Conservation (phyloP, 2,329 filamentous ascomycete genomes). For the Pyrenophora teres region DNA sequence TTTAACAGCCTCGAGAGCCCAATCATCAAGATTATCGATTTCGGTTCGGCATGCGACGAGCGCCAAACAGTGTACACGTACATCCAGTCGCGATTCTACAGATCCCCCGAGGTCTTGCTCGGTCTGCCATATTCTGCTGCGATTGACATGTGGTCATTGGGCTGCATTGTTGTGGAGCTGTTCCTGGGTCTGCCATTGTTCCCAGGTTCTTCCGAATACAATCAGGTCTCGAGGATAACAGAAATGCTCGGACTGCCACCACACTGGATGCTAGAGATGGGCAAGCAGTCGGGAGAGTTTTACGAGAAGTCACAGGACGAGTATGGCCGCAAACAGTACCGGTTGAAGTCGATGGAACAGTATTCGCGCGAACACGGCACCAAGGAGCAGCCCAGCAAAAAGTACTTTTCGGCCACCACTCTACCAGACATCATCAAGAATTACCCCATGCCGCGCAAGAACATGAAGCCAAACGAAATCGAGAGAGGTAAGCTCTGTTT, state of each 20-base stretch:
- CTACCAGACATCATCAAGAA: conserved; percentile 96
- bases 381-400: conserved; percentile 99
- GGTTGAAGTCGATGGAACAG: conserved; percentile 96
- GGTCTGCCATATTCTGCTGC: conserved; percentile 96
- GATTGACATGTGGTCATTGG: conserved; percentile 99
- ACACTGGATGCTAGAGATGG: conserved; percentile 99
- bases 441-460: conserved; percentile 97
- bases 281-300: conserved; percentile 96
- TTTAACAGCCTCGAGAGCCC: conserved; percentile 79
- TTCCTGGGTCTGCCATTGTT: conserved; percentile 95
- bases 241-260: conserved; percentile 97
- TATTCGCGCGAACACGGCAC: conserved; percentile 94
- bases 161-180: conserved; percentile 96
- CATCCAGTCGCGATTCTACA: conserved; percentile 97
- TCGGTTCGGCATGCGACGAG: conserved; percentile 97
- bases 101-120: conserved; percentile 93
- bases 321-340: conserved; percentile 86
- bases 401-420: conserved; percentile 95
- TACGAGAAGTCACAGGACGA: conserved; percentile 94
- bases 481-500: conserved; percentile 74
- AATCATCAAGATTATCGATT: conserved; percentile 99
- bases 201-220: conserved; percentile 97
- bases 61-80: conserved; percentile 99
- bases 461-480: conserved; percentile 97
- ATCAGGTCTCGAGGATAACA: conserved; percentile 94